phyloP scores from a whole-genome alignment of 108 stramenopile species.

The Skeletonema potamos region DNA sequence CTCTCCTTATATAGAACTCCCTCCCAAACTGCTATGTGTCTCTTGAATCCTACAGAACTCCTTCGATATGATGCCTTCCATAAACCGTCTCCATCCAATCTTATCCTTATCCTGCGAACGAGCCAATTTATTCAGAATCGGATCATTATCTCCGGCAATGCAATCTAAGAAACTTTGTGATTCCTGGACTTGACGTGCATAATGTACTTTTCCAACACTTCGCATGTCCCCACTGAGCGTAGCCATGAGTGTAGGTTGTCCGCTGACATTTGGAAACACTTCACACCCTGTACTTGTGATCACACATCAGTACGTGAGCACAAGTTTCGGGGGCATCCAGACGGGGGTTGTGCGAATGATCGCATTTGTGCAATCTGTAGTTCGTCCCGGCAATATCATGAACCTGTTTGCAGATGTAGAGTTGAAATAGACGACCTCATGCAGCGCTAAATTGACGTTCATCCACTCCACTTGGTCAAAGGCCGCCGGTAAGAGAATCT shows the following conservation, averaged over 20 bases:
- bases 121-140: neutral
- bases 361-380: too few species aligned
- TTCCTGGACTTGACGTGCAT: neutral
- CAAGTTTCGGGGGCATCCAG: neutral
- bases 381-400: slow-evolving; percentile 10
- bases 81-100: slow-evolving; percentile 22
- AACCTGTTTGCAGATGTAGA: slow-evolving; percentile 14
- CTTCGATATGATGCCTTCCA: slow-evolving; percentile 12
- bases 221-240: neutral
- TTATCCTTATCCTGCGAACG: neutral
- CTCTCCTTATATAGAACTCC: too few species aligned
- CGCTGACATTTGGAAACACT: neutral
- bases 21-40: too few species aligned
- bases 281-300: neutral
- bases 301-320: neutral
- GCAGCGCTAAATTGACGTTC: neutral
- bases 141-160: neutral
- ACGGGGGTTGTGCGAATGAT: neutral
- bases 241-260: neutral
- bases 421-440: slow-evolving; percentile 9
- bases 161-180: neutral
- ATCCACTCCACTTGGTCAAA: slow-evolving; percentile 9
- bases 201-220: neutral
- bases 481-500: neutral
- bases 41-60: neutral